Base-by-base conservation (phyloP, 495 filamentous ascomycete genomes). In the Aspergillus mulundensis region DNA sequence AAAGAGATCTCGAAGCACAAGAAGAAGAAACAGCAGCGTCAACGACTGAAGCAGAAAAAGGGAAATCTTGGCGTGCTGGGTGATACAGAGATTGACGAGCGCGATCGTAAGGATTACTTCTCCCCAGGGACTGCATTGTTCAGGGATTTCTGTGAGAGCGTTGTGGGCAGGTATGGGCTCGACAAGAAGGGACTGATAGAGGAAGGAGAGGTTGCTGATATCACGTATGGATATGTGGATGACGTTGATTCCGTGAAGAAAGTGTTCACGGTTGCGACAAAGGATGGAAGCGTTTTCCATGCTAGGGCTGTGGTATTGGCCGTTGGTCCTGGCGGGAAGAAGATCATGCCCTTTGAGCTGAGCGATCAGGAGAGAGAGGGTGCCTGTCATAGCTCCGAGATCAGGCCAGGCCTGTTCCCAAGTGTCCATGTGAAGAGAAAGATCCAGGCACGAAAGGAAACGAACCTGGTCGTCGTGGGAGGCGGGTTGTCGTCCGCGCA, bases 71-170 rank as follows among this genome's bases (percentile, higher is more conserved):
- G 64, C 24, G 62, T 66, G 7, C 61, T 70, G 0, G 60, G 69
- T 14, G 65, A 68, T 3, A 65, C 69, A 11, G 74, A 79, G 39
- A 79, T 88, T 21, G 82, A 87, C 52, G 84, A 87, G 61, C 70
- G 84, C 57, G 83, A 87, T 52, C 74, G 84, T 11, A 84, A 84
- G 59, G 83, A 86, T 57, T 87, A 86, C 61, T 86, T 78, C 66
- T 81, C 79, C 0, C 85, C 83, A 0, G 81, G 77, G 3, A 78
- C 77, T 0, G 64, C 67, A 0, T 72, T 86, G 5, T 87, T 87
- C 58, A 61, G 70, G 20, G 79, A 80, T 36, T 82, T 84, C 61
- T 87, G 84, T 61, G 52, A 63, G 5, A 76, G 76, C 25, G 69
- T 86, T 24, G 68, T 75, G 14, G 59, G 73, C 6, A 76, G 83